A percentile compares a stretch with the other conserved stretches of the same genome.
phyloP scores from a whole-genome alignment of 352 stramenopile species.

The Pythium apleroticum region DNA sequence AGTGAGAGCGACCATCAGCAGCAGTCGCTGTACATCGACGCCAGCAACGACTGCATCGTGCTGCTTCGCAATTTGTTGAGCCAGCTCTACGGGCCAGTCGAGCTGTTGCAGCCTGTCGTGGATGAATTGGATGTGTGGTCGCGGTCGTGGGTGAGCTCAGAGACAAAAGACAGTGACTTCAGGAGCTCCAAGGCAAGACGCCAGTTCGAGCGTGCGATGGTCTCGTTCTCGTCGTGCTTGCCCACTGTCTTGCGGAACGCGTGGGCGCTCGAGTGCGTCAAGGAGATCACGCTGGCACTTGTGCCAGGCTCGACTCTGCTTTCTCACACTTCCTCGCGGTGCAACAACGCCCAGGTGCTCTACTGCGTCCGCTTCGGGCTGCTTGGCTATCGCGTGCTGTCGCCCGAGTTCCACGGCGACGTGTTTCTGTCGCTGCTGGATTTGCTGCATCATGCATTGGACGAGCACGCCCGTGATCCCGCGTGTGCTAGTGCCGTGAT shows the following conservation, averaged over 20 bases:
- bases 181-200: neutral
- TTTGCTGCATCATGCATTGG: slow-evolving; percentile 45
- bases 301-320: slow-evolving; percentile 27
- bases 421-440: slow-evolving; percentile 59
- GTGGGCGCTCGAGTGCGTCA: slow-evolving; percentile 62
- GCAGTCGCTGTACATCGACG: slow-evolving; percentile 25
- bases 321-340: slow-evolving; percentile 25
- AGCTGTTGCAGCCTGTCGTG: slow-evolving; percentile 20
- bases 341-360: slow-evolving; percentile 29
- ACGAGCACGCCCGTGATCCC: slow-evolving; percentile 35
- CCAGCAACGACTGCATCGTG: slow-evolving; percentile 46
- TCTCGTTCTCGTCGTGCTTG: slow-evolving; percentile 33
- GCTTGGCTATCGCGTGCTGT: slow-evolving; percentile 46
- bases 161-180: neutral
- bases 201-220: slow-evolving; percentile 7
- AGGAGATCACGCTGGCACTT: slow-evolving; percentile 51
- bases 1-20: slow-evolving; percentile 18
- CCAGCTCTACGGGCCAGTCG: slow-evolving; percentile 29
- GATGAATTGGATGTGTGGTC: slow-evolving; percentile 16
- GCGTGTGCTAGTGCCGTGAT: slow-evolving; percentile 29
- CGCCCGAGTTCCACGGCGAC: slow-evolving; percentile 53
- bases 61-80: slow-evolving; percentile 47
- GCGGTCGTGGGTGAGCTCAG: neutral
- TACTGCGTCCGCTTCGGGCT: slow-evolving; percentile 58
- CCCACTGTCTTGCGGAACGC: slow-evolving; percentile 29